Evolutionary conservation across 164 flowering plant genomes (phyloP).

Genomic region (Malania oleifera): DNA sequence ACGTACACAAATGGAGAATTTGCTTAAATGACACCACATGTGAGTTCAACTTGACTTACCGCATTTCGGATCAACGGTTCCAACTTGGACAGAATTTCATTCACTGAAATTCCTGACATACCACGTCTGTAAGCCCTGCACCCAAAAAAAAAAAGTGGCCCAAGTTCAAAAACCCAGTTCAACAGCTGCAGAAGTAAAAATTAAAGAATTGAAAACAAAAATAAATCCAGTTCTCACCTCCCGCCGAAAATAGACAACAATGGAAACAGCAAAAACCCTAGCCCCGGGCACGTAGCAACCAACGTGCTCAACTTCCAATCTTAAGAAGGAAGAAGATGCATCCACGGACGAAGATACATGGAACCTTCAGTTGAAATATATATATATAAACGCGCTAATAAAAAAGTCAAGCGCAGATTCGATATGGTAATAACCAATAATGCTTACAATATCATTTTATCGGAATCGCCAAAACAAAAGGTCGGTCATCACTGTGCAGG

Average conservation of each 20-base stretch:
- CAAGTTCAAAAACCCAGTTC: neutral
- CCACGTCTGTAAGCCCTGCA: slow-evolving; percentile 29
- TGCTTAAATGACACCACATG: no score
- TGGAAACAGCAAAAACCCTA: neutral
- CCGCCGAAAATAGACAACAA: no score
- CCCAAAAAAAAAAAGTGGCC: slow-evolving; percentile 10
- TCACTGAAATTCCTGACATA: slow-evolving; percentile 14
- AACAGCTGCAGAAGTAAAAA: no score
- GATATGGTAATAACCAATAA: no score
- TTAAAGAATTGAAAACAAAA: neutral
- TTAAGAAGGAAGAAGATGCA: neutral
- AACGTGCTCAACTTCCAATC: neutral
- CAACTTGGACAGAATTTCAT: slow-evolving; percentile 22
- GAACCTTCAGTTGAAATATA: slow-evolving; percentile 22
- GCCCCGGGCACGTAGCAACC: neutral
- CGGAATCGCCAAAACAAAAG: neutral
- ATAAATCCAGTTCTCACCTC: neutral
- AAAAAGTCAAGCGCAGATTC: neutral
- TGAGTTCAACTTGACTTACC: slow-evolving; percentile 26
- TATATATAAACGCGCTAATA: slow-evolving; percentile 12
- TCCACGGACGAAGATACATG: slow-evolving; percentile 16
- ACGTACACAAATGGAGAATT: no score
- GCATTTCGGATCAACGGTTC: slow-evolving; percentile 38
- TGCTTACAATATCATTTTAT: neutral
- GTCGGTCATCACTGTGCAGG: no score